Base-by-base conservation (phyloP, 257 asterid species). In the Echites panduratus region DNA sequence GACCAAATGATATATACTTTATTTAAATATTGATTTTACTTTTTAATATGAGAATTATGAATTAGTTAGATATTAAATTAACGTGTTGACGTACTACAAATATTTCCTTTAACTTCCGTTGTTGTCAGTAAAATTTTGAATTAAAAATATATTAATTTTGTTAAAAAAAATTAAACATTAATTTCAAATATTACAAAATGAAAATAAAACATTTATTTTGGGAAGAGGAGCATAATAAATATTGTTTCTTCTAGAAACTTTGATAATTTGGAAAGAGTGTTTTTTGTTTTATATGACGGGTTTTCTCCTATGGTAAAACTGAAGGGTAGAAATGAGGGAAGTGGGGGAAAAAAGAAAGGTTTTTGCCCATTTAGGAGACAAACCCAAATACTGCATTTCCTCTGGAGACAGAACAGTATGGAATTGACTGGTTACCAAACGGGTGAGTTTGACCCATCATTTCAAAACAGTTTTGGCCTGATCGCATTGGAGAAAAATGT, bases 351-450 rank as follows among this genome's bases (percentile, higher is more conserved):
- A 2, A 29, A 35, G 5, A 52, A 61, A 61, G 7, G 7, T 17
- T 27, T 29, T 45, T 45, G 41, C 43, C 71, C 57, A 45, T 68
- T 68, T 68, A 24, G 72, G 72, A 68, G 72, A 68, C 72, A 68
- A 47, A 68, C 24, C 41, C 41, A 13, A 45, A 29, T 6, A 17
- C 13, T 68, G 57, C 72, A 68, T 41, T 68, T 48, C 29, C 49
- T 38, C 49, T 38, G 26, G 48, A 64, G 69, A 64, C 69, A 64
- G 49, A 64, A 64, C 27, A 38, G 49, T 64, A 19, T 62, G 22
- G 26, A 62, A 62, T 62, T 14, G 67, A 32, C 41, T 32, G 1
- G 24, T 27, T 24, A 58, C 64, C 64, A 24, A 56, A 57, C 17
- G 0, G 45, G 0, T 24, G 19, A 38, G 17, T 14, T 62, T 62